A percentile compares a stretch with the other conserved stretches of the same genome.
These are phyloP conservation scores for Diaporthe velutina DNA, from an alignment of 2,329 filamentous ascomycete species.

Conservation along the genomic window DNA sequence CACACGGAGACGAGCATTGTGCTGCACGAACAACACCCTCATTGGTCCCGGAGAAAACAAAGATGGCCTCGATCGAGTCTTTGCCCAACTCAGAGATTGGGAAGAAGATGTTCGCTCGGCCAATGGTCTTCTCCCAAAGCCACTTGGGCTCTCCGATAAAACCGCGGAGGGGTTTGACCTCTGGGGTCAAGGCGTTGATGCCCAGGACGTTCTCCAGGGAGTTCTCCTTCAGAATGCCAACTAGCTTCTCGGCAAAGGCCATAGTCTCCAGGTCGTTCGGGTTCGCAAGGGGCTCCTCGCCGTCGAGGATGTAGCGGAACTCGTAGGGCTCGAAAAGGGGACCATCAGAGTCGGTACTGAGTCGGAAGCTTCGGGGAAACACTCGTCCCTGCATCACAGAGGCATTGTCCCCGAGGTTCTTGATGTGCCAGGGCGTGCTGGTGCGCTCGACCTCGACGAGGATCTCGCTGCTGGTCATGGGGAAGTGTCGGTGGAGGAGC, in stretches of 20 bases:
- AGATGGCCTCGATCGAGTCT: slow-evolving; percentile 5
- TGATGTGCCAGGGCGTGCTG: not conserved
- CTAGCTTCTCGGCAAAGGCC: not conserved
- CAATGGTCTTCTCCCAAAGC: slow-evolving; percentile 18
- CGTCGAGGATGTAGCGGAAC: slow-evolving; percentile 11
- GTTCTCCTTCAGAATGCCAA: not conserved
- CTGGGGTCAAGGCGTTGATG: slow-evolving; percentile 1
- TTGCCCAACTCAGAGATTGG: not conserved
- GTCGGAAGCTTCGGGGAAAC: not conserved
- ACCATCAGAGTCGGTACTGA: not conserved
- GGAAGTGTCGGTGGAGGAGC: not conserved
- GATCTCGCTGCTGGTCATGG: not conserved
- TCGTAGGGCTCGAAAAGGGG: not conserved
- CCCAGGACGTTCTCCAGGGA: not conserved
- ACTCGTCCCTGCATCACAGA: slow-evolving; percentile 6
- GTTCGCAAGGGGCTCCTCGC: not conserved
- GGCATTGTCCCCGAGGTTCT: slow-evolving; percentile 2
- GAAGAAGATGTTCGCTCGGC: slow-evolving; percentile 11
- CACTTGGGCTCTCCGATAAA: not conserved
- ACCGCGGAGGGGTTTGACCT: slow-evolving; percentile 3
- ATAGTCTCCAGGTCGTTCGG: not conserved
- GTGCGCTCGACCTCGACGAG: slow-evolving; percentile 8
- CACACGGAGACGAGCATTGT: not conserved
- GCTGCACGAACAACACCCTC: not conserved
- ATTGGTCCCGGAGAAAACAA: not conserved